Evolutionary conservation across 1,139 yeast genomes (phyloP).

Genomic region (Candida mesenterica): DNA sequence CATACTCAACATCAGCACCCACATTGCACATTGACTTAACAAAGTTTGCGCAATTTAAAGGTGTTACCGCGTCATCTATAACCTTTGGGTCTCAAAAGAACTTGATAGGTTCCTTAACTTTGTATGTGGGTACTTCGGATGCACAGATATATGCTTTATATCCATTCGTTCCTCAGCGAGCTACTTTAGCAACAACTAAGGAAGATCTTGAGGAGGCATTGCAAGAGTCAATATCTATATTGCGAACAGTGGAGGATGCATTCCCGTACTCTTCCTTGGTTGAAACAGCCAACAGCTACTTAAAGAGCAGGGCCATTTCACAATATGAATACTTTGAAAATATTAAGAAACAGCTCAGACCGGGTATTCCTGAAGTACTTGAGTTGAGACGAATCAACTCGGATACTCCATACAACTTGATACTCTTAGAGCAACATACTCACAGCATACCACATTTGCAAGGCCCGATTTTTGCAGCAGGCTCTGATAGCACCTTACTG

Average conservation of each 20-base stretch:
- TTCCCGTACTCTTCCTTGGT: slow-evolving; percentile 13
- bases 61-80: slow-evolving; percentile 15
- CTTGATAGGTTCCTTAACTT: slow-evolving; percentile 34
- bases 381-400: slow-evolving; percentile 14
- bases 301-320: slow-evolving; percentile 16
- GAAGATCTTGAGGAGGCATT: slow-evolving; percentile 23
- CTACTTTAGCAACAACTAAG: slow-evolving; percentile 24
- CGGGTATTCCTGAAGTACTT: slow-evolving; percentile 10
- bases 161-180: slow-evolving; percentile 28
- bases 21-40: slow-evolving; percentile 16
- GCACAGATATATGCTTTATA: slow-evolving; percentile 30
- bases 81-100: slow-evolving; percentile 30
- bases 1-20: slow-evolving; percentile 25
- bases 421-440: slow-evolving; percentile 15
- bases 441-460: slow-evolving; percentile 18
- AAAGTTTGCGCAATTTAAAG: slow-evolving; percentile 2
- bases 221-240: slow-evolving; percentile 22
- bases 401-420: slow-evolving; percentile 14
- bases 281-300: slow-evolving; percentile 14
- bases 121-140: slow-evolving; percentile 26
- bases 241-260: slow-evolving; percentile 18
- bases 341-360: slow-evolving; percentile 19
- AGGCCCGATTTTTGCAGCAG: slow-evolving; percentile 22
- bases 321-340: slow-evolving; percentile 22
- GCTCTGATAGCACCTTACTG: slow-evolving; percentile 5